phyloP scores from a whole-genome alignment of 176 grass and related monocot genomes.

The Ensete glaucum region DNA sequence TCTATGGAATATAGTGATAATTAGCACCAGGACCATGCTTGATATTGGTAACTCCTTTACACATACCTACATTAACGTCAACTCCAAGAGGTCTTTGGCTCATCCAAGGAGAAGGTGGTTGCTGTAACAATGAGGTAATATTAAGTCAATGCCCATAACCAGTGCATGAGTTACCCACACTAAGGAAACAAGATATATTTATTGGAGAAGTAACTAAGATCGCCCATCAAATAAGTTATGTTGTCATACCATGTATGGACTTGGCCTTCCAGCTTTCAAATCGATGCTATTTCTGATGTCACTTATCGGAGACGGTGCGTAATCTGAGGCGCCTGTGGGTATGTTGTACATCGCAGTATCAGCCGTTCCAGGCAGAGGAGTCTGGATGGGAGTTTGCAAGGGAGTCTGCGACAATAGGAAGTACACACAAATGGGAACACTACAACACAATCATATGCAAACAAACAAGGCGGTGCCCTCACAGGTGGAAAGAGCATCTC shows the following conservation, averaged over 20 bases:
- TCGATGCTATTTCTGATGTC: constrained; percentile 68
- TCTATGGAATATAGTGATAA: neutral
- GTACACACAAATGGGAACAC: neutral
- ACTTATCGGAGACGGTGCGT: constrained; percentile 67
- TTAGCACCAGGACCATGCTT: constrained; percentile 4
- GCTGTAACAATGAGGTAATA: constrained; percentile 35
- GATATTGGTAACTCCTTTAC: constrained; percentile 3
- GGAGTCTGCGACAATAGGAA: constrained; percentile 39
- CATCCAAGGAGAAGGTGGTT: constrained; percentile 72
- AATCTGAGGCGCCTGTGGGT: constrained; percentile 71
- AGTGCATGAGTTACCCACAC: neutral
- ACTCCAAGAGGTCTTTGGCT: constrained; percentile 59
- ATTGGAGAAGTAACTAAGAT: neutral
- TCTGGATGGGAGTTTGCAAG: constrained; percentile 77
- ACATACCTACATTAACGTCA: constrained; percentile 92
- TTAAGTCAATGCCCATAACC: neutral
- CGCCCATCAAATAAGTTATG: neutral
- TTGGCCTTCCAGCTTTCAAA: constrained; percentile 49
- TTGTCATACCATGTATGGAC: constrained; percentile 62
- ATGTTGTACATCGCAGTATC: constrained; percentile 79
- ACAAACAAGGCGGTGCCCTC: constrained; percentile 9
- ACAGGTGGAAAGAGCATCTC: constrained; percentile 32
- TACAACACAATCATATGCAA: constrained; percentile 1
- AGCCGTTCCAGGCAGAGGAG: constrained; percentile 36
- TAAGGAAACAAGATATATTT: neutral